Evolutionary conservation across 495 filamentous ascomycete species (phyloP), one percentile per base, ranked within the genome.

Genomic region (Hypoxylon cercidicola): DNA sequence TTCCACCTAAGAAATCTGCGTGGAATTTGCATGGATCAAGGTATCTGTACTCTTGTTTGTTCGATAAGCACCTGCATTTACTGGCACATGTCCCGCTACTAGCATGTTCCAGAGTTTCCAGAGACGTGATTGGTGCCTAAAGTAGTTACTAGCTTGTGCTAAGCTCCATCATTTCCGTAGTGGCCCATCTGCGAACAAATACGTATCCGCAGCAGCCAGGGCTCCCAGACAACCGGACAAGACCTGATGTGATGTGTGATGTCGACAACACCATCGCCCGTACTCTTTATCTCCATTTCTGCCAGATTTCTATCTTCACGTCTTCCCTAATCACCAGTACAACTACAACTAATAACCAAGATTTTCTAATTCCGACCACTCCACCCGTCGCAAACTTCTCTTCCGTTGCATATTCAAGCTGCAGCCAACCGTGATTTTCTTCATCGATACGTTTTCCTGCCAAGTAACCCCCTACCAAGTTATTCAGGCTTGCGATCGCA

Each of bases 221-320:
- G 44, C 50, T 66, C 56, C 63, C 63, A 66, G 40, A 56, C 44
- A 19, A 55, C 37, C 40, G 63, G 63, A 53, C 63, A 61, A 28
- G 45, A 19, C 51, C 11, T n/a, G 34, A 37, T 3, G 34, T 37
- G 34, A 37, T n/a, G 34, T 37, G 13, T 12, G 10, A 37, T n/a
- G 34, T 12, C 34, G 34, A 53, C 64, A 63, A 53, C 59, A 63
- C 52, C 64, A 67, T 50, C 48, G 23, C 34, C 59, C 43, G 59
- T 62, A 59, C 55, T 62, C 55, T 68, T 63, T 45, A 45, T 60
- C 32, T n/a, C 44, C 60, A 52, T 63, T 59, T 58, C 37, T 44
- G 20, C 59, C 55, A 63, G 39, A 60, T 63, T 68, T 55, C 65
- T 30, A 63, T 60, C 59, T 63, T 68, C 65, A 56, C 54, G 18